A percentile compares a stretch with the other conserved stretches of the same genome.
Conservation (phyloP, 106 monocot genomes). For the Platanthera zijinensis region DNA sequence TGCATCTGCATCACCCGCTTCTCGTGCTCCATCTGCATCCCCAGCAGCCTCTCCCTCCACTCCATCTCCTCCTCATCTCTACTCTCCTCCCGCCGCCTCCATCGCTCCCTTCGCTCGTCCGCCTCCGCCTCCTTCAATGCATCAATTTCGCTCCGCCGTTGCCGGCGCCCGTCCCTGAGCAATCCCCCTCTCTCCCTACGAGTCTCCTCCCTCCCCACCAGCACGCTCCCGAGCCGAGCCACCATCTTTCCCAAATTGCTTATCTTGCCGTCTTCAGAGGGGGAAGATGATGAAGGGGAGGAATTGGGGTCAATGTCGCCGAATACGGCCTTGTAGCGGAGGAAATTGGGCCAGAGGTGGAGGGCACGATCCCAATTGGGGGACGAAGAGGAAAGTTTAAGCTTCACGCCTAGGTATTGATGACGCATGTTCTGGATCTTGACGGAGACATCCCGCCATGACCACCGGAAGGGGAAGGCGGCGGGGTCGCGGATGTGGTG, state of each 20-base stretch:
- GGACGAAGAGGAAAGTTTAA: slow-evolving; percentile 27
- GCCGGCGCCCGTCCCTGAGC: neutral
- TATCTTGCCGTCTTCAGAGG: neutral
- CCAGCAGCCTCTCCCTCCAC: slow-evolving; percentile 45
- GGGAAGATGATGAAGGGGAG: neutral
- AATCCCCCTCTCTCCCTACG: neutral
- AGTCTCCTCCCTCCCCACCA: neutral
- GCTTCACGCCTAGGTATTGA: slow-evolving; percentile 54
- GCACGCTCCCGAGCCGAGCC: neutral
- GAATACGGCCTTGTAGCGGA: slow-evolving; percentile 26
- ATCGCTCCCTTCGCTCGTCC: slow-evolving; percentile 15
- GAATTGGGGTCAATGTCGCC: slow-evolving; percentile 26
- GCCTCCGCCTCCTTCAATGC: slow-evolving; percentile 8
- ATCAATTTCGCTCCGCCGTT: slow-evolving; percentile 5
- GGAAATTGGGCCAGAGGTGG: neutral
- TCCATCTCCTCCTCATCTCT: slow-evolving; percentile 61
- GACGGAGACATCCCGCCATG: slow-evolving; percentile 63
- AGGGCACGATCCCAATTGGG: slow-evolving; percentile 21
- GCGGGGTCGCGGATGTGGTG: slow-evolving; percentile 37
- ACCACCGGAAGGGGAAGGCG: slow-evolving; percentile 56
- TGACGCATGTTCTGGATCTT: slow-evolving; percentile 75
- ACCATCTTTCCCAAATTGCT: neutral
- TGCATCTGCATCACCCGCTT: slow-evolving; percentile 55
- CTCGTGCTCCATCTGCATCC: slow-evolving; percentile 62
- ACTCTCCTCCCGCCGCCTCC: slow-evolving; percentile 36